A percentile compares a stretch with the other conserved stretches of the same genome.
Conservation (phyloP, 139 green algal species). For the Chlamydomonas sphaeroides region DNA sequence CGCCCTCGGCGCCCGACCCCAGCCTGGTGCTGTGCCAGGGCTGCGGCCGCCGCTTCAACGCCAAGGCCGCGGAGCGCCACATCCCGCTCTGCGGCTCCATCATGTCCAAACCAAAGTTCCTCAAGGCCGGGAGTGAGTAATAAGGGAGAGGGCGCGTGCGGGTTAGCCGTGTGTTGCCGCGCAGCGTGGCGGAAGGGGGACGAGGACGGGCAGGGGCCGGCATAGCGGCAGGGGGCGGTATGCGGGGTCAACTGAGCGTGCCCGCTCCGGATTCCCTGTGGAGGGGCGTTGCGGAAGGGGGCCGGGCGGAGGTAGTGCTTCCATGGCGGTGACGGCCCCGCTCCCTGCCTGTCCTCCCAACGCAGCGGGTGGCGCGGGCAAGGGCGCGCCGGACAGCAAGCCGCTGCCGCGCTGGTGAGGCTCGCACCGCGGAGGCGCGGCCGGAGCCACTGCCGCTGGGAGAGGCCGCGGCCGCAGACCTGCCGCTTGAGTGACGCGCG, state of each 20-base stretch:
- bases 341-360: background rate
- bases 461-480: too few relatives aligned
- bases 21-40: constrained; percentile 56
- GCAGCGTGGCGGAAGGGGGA: too few relatives aligned
- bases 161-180: too few relatives aligned
- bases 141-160: background rate
- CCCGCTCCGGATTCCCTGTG: too few relatives aligned
- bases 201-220: too few relatives aligned
- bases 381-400: constrained; percentile 48
- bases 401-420: constrained; percentile 46
- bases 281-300: background rate
- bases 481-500: too few relatives aligned
- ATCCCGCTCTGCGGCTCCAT: constrained; percentile 59
- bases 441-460: background rate
- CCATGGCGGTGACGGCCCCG: background rate
- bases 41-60: constrained; percentile 60
- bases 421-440: too few relatives aligned
- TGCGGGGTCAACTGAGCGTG: too few relatives aligned
- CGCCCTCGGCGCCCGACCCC: constrained; percentile 51
- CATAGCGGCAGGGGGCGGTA: background rate
- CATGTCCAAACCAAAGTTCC: constrained; percentile 49
- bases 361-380: constrained; percentile 47
- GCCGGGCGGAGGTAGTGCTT: background rate
- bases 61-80: constrained; percentile 61
- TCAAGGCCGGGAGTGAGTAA: constrained; percentile 45